Conservation (phyloP, 73 alveolate genomes). For the Paramecium octaurelia region DNA sequence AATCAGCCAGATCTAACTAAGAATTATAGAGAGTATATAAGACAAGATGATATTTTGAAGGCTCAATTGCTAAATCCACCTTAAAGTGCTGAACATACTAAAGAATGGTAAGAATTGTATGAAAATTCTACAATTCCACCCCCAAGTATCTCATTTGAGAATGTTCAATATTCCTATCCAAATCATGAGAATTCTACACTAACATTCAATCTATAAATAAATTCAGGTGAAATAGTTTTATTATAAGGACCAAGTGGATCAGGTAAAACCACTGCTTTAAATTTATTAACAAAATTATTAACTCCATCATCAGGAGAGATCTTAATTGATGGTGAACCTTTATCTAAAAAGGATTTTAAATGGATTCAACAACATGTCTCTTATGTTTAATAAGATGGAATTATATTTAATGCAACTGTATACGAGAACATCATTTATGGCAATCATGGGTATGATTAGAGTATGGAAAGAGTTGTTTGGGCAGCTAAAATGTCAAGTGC, state of each 20-base stretch:
- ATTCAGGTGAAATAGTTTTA: slow-evolving; percentile 46
- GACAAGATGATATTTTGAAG: not conserved
- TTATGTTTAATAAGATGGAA: slow-evolving; percentile 54
- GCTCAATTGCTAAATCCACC: not conserved
- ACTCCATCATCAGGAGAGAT: slow-evolving; percentile 41
- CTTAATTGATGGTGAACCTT: slow-evolving; percentile 37
- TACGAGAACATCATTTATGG: slow-evolving; percentile 55
- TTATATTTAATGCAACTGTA: slow-evolving; percentile 52
- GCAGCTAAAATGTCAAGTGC: slow-evolving; percentile 63
- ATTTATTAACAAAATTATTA: slow-evolving; percentile 43
- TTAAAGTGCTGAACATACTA: not conserved
- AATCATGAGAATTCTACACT: not conserved
- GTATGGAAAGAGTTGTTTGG: slow-evolving; percentile 43
- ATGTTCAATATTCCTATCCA: not conserved
- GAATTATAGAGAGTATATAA: slow-evolving; percentile 4
- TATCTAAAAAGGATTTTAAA: slow-evolving; percentile 37
- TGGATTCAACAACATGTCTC: slow-evolving; percentile 52
- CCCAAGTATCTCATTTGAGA: not conserved
- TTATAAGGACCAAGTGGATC: slow-evolving; percentile 50
- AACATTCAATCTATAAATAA: slow-evolving; percentile 5
- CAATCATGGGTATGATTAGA: slow-evolving; percentile 49
- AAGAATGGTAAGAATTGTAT: not conserved
- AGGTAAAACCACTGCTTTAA: slow-evolving; percentile 51
- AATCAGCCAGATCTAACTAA: not conserved
- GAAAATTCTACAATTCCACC: slow-evolving; percentile 42